Evolutionary conservation across 768 basidiomycete genomes (phyloP).

Genomic region (Termitomyces bulborhizus): DNA sequence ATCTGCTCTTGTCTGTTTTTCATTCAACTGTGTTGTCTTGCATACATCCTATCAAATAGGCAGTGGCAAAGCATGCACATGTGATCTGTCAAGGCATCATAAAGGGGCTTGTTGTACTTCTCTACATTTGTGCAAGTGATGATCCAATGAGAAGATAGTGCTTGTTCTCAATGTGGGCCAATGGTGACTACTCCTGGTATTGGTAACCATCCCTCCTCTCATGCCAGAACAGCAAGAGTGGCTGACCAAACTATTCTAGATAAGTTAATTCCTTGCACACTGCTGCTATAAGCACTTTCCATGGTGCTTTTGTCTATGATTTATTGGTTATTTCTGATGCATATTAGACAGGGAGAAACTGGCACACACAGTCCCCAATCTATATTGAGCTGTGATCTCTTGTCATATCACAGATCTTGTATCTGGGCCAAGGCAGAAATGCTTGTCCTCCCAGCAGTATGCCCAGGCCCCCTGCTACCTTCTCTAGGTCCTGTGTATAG

Average conservation of each 20-base stretch:
- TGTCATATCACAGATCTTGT: neutral
- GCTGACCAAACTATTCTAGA: conserved; percentile 41
- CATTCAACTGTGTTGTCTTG: neutral
- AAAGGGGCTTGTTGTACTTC: no score
- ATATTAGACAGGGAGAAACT: neutral
- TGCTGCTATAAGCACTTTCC: conserved; percentile 26
- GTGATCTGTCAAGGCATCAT: no score
- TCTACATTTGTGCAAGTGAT: neutral
- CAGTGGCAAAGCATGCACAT: no score
- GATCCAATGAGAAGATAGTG: neutral
- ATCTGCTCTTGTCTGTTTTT: no score
- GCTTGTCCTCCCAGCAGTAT: neutral
- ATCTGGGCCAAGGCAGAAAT: neutral
- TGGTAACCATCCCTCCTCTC: no score
- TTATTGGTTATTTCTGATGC: conserved; percentile 21
- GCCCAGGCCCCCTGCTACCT: conserved; percentile 14
- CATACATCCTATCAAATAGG: neutral
- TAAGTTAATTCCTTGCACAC: conserved; percentile 37
- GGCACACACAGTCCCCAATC: neutral
- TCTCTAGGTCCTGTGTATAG: conserved; percentile 16
- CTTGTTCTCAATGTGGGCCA: neutral
- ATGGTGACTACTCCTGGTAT: neutral
- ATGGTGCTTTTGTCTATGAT: conserved; percentile 37
- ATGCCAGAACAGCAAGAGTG: conserved; percentile 35
- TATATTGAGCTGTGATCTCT: neutral